These are phyloP conservation scores for Diplogelasinospora grovesii DNA, from an alignment of 495 filamentous ascomycete species.

Conservation along the genomic window DNA sequence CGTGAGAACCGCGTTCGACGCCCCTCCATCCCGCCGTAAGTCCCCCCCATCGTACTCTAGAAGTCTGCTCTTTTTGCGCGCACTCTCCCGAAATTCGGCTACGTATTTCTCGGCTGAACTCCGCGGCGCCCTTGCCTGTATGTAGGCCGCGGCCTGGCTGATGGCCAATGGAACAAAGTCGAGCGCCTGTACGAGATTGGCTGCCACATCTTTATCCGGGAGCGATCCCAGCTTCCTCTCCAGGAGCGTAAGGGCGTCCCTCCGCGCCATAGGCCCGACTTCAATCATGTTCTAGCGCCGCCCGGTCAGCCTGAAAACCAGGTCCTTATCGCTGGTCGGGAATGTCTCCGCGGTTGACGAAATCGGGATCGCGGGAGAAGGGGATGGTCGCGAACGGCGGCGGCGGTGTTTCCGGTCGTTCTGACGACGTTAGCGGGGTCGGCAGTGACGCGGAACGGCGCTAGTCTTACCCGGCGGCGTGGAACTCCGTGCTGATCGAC, in stretches of 20 bases:
- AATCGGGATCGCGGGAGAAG: conserved; percentile 32
- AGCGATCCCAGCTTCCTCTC: conserved; percentile 19
- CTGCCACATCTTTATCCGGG: conserved; percentile 9
- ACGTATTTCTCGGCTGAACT: conserved; percentile 31
- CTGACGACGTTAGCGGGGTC: conserved; percentile 20
- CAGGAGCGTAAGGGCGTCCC: conserved; percentile 22
- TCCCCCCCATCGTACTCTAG: conserved; percentile 22
- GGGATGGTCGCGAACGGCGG: conserved; percentile 20
- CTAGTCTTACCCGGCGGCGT: conserved; percentile 25
- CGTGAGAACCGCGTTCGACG: conserved; percentile 23
- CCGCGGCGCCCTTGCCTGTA: conserved; percentile 21
- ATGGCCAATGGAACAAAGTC: conserved; percentile 47
- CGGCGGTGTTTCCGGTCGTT: conserved; percentile 19
- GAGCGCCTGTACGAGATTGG: conserved; percentile 29
- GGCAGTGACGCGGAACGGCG: background rate
- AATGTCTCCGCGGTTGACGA: conserved; percentile 23
- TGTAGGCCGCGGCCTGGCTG: conserved; percentile 43
- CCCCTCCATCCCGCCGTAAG: conserved; percentile 21
- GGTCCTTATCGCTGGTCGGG: too few relatives aligned
- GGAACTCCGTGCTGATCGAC: conserved; percentile 22
- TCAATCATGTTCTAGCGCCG: conserved; percentile 10
- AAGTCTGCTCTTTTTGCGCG: conserved; percentile 23
- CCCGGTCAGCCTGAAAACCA: conserved; percentile 18
- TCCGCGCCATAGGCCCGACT: conserved; percentile 18
- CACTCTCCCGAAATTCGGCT: conserved; percentile 26